These are phyloP conservation scores for Eutypa lata DNA, from an alignment of 2,329 filamentous ascomycete genomes.

Conservation along the genomic window DNA sequence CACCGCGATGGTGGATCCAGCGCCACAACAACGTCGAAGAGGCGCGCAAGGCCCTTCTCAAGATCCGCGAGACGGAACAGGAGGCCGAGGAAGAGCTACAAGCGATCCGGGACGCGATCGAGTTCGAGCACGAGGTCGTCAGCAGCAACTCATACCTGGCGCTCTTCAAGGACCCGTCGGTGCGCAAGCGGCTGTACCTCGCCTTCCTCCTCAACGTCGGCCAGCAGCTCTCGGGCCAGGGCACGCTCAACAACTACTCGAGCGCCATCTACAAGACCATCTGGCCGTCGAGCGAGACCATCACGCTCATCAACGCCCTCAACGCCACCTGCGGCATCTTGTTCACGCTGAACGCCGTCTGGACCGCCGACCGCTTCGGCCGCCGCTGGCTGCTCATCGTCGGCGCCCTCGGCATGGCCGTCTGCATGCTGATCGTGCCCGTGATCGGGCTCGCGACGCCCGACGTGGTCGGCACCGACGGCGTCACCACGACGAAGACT, in stretches of 20 bases:
- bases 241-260: slow-evolving; percentile 69
- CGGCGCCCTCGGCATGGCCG: slow-evolving; percentile 64
- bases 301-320: slow-evolving; percentile 71
- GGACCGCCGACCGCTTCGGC: slow-evolving; percentile 70
- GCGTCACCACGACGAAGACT: slow-evolving; percentile 41
- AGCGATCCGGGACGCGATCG: slow-evolving; percentile 64
- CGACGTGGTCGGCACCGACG: slow-evolving; percentile 40
- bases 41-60: slow-evolving; percentile 55
- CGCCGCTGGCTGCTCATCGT: slow-evolving; percentile 67
- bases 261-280: slow-evolving; percentile 73
- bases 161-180: slow-evolving; percentile 66
- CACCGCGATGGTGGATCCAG: slow-evolving; percentile 66
- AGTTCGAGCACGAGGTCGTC: slow-evolving; percentile 70
- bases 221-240: slow-evolving; percentile 71
- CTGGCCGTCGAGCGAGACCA: slow-evolving; percentile 55
- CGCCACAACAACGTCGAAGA: slow-evolving; percentile 56
- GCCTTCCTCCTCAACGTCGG: slow-evolving; percentile 67
- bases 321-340: slow-evolving; percentile 71
- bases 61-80: slow-evolving; percentile 61
- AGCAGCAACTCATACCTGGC: slow-evolving; percentile 56
- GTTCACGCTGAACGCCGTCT: slow-evolving; percentile 70
- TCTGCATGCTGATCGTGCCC: slow-evolving; percentile 66
- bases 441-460: slow-evolving; percentile 49
- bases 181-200: slow-evolving; percentile 64
- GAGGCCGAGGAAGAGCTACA: slow-evolving; percentile 66